Evolutionary conservation across 345 rosid genomes (phyloP).

Genomic region (Eucalyptus cladocalyx): DNA sequence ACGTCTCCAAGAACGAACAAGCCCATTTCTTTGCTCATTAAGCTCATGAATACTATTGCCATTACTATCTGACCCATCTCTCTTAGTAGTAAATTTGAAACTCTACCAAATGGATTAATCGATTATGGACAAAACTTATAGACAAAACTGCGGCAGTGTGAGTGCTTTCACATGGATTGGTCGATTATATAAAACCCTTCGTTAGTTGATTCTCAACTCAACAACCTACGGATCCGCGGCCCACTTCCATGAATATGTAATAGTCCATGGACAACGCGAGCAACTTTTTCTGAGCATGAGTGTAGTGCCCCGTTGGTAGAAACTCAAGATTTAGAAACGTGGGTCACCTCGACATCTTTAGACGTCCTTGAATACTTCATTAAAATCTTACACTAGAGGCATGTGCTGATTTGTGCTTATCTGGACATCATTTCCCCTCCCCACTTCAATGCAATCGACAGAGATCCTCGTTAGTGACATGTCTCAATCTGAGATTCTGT

Average conservation of each 20-base stretch:
- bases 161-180: not conserved
- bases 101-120: too few relatives aligned
- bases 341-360: too few relatives aligned
- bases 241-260: not conserved
- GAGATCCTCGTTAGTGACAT: not conserved
- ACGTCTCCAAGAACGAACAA: conserved; percentile 1
- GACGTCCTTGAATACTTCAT: too few relatives aligned
- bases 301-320: not conserved
- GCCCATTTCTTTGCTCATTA: not conserved
- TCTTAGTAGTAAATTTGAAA: not conserved
- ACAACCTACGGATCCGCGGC: not conserved
- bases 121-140: not conserved
- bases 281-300: not conserved
- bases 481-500: not conserved
- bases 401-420: not conserved
- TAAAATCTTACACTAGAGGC: too few relatives aligned
- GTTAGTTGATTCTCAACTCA: not conserved
- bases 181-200: not conserved
- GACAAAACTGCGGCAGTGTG: not conserved
- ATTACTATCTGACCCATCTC: not conserved
- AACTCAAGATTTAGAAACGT: too few relatives aligned
- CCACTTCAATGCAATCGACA: not conserved
- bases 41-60: not conserved
- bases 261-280: not conserved
- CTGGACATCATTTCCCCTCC: not conserved